Evolutionary conservation across 2,329 filamentous ascomycete species (phyloP).

Genomic region (Pseudopyrenochaeta lycopersici): DNA sequence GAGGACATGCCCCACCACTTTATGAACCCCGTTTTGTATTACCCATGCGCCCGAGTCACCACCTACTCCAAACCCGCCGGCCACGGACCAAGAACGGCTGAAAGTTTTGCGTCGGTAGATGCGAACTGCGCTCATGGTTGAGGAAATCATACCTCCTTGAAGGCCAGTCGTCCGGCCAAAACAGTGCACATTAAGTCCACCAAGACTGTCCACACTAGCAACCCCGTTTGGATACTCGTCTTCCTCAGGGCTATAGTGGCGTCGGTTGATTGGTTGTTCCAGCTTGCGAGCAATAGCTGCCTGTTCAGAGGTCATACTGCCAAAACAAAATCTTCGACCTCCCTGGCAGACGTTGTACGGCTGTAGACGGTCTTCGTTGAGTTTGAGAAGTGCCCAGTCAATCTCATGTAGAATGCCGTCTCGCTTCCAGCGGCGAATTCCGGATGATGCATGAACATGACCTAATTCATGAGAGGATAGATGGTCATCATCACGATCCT

Average conservation of each 20-base stretch:
- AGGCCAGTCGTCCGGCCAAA: conserved; percentile 87
- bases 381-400: conserved; percentile 91
- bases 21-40: conserved; percentile 78
- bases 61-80: conserved; percentile 73
- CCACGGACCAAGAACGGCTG: conserved; percentile 73
- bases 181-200: conserved; percentile 83
- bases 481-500: conserved; percentile 80
- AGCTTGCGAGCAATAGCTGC: conserved; percentile 43
- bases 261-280: conserved; percentile 44
- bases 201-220: conserved; percentile 68
- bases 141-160: conserved; percentile 79
- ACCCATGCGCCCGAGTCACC: conserved; percentile 96
- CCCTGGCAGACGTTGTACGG: conserved; percentile 75
- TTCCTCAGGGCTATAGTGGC: conserved; percentile 46
- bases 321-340: conserved; percentile 51
- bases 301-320: conserved; percentile 35
- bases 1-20: conserved; percentile 87
- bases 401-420: conserved; percentile 85
- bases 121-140: conserved; percentile 83
- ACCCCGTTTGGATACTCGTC: conserved; percentile 65
- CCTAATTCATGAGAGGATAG: conserved; percentile 83
- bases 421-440: conserved; percentile 78
- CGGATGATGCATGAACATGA: conserved; percentile 87
- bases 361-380: conserved; percentile 75
- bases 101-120: conserved; percentile 85